phyloP scores from a whole-genome alignment of 2,329 filamentous ascomycete species.

The Talaromyces amestolkiae region DNA sequence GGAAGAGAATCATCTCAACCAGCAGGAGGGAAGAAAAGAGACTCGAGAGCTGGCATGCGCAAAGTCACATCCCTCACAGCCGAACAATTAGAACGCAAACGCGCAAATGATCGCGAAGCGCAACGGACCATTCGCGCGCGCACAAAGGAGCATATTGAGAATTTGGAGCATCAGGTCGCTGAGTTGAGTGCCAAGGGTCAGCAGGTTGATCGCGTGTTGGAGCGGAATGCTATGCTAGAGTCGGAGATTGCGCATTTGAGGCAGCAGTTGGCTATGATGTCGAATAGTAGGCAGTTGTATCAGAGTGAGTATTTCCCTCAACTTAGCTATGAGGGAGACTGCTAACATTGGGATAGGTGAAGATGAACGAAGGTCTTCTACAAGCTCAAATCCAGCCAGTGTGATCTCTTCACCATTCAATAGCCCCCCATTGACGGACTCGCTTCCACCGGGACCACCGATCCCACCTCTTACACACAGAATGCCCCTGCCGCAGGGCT shows the following conservation, averaged over 20 bases:
- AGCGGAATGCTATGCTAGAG: constrained; percentile 55
- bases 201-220: constrained; percentile 52
- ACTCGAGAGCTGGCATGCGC: constrained; percentile 55
- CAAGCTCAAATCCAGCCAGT: constrained; percentile 19
- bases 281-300: constrained; percentile 23
- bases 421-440: constrained; percentile 14
- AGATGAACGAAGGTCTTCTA: constrained; percentile 21
- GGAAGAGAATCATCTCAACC: not conserved
- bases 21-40: constrained; percentile 29
- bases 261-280: constrained; percentile 43
- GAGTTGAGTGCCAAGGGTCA: constrained; percentile 52
- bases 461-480: constrained; percentile 17
- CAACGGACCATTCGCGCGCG: constrained; percentile 59
- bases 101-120: constrained; percentile 60
- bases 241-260: constrained; percentile 55
- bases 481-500: constrained; percentile 17
- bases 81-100: constrained; percentile 58
- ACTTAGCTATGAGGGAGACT: not conserved
- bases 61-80: constrained; percentile 58
- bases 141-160: constrained; percentile 59
- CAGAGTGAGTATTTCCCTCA: constrained; percentile 4
- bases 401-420: constrained; percentile 20
- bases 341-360: constrained; percentile 2
- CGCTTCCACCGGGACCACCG: constrained; percentile 11
- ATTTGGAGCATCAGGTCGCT: constrained; percentile 54